These are phyloP conservation scores for Trematosphaeria pertusa DNA, from an alignment of 2,329 filamentous ascomycete species.

Conservation along the genomic window DNA sequence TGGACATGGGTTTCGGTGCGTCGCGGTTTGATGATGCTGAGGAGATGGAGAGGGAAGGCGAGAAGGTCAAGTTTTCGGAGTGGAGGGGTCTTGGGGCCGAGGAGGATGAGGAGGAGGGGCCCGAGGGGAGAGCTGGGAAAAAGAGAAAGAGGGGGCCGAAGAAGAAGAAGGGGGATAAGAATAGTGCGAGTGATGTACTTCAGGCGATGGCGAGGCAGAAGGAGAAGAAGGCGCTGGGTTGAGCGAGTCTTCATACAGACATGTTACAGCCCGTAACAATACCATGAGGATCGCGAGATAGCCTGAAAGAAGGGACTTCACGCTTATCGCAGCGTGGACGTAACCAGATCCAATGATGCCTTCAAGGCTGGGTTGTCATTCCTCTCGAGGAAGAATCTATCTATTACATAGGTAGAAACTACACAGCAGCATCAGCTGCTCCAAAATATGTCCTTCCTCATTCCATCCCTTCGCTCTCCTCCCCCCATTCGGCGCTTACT, in stretches of 20 bases:
- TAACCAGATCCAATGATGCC: no score
- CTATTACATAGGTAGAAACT: constrained; percentile 22
- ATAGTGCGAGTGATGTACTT: constrained; percentile 82
- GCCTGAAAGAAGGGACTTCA: not conserved
- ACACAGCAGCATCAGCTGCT: constrained; percentile 12
- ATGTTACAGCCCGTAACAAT: not conserved
- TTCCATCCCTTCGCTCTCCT: not conserved
- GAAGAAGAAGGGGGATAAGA: constrained; percentile 79
- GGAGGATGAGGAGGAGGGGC: constrained; percentile 56
- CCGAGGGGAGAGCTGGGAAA: constrained; percentile 58
- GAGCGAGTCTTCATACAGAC: not conserved
- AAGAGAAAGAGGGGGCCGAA: constrained; percentile 75
- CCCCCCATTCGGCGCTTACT: no score
- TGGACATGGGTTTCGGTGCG: constrained; percentile 93
- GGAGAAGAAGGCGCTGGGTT: constrained; percentile 42
- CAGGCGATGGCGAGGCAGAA: constrained; percentile 74
- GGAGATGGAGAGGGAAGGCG: constrained; percentile 69
- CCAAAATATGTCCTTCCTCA: not conserved
- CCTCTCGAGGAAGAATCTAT: constrained; percentile 8
- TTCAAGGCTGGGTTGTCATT: not conserved
- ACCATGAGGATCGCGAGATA: not conserved
- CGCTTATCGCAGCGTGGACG: not conserved
- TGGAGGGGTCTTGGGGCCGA: constrained; percentile 64
- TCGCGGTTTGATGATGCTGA: constrained; percentile 88
- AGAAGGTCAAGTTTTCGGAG: constrained; percentile 70